These are phyloP conservation scores for Amanita muscaria DNA, from an alignment of 768 basidiomycete species.

Conservation along the genomic window DNA sequence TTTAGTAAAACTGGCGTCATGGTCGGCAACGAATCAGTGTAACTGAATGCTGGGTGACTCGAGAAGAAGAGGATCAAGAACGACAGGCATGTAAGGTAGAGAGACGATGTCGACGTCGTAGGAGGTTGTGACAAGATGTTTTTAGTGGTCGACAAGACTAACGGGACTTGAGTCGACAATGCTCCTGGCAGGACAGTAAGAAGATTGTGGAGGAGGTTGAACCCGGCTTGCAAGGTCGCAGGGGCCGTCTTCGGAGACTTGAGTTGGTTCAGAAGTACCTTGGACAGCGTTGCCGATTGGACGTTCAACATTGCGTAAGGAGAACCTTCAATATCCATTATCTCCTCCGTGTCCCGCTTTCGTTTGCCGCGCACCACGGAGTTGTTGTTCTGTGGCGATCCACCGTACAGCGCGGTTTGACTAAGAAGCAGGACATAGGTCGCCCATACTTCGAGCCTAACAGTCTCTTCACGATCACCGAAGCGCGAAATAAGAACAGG, in stretches of 20 bases:
- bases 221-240: constrained; percentile 77
- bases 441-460: constrained; percentile 85
- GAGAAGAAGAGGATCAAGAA: constrained; percentile 84
- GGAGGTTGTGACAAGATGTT: constrained; percentile 57
- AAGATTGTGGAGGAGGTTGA: constrained; percentile 66
- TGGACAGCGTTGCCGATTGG: constrained; percentile 74
- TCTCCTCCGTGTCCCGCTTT: constrained; percentile 65
- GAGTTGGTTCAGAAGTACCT: constrained; percentile 64
- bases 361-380: constrained; percentile 52
- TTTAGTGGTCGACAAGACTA: constrained; percentile 58
- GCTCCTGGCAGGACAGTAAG: constrained; percentile 79
- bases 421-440: constrained; percentile 76
- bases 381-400: constrained; percentile 44
- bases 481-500: constrained; percentile 88
- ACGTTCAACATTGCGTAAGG: constrained; percentile 62
- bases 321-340: constrained; percentile 66
- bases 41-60: constrained; percentile 52
- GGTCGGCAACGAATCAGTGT: constrained; percentile 47
- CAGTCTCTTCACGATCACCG: constrained; percentile 91
- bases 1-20: constrained; percentile 71
- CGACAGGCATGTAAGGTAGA: constrained; percentile 77
- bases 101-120: constrained; percentile 67
- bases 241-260: constrained; percentile 72
- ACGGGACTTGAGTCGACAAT: constrained; percentile 56
- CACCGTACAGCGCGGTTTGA: constrained; percentile 78